Percentiles rank a stretch among this genome's conserved stretches.
Evolutionary conservation across 2,329 filamentous ascomycete species (phyloP).

Genomic region (Fusarium sp.): DNA sequence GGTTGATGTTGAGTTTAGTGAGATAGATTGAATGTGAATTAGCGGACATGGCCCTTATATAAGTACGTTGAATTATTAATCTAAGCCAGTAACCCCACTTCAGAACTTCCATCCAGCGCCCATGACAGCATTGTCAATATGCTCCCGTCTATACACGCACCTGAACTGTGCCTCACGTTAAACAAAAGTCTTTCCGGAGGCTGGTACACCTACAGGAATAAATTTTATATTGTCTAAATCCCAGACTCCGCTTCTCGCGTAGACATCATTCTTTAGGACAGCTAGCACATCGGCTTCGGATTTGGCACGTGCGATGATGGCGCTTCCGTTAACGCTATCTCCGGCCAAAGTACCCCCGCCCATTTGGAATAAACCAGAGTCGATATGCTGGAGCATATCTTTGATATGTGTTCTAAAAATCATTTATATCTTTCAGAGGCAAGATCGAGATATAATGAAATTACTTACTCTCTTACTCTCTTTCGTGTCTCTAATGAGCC

Average conservation of each 20-base stretch:
- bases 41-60: neutral
- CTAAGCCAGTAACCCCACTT: neutral
- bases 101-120: neutral
- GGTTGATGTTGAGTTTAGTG: neutral
- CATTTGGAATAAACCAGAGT: conserved; percentile 1
- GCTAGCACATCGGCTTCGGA: neutral
- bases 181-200: rapidly evolving
- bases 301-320: neutral
- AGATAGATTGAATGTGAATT: neutral
- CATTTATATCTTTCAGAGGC: neutral
- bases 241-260: neutral
- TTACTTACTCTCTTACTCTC: neutral
- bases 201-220: neutral
- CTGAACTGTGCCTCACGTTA: neutral
- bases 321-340: neutral
- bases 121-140: neutral
- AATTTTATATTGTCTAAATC: neutral
- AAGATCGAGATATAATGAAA: too few species aligned
- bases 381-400: neutral
- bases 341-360: neutral
- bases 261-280: neutral
- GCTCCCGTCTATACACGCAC: neutral
- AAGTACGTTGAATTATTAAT: neutral
- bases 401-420: neutral
- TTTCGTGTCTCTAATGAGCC: neutral